phyloP scores from a whole-genome alignment of 495 filamentous ascomycete genomes.

The Neurospora tetrasperma region DNA sequence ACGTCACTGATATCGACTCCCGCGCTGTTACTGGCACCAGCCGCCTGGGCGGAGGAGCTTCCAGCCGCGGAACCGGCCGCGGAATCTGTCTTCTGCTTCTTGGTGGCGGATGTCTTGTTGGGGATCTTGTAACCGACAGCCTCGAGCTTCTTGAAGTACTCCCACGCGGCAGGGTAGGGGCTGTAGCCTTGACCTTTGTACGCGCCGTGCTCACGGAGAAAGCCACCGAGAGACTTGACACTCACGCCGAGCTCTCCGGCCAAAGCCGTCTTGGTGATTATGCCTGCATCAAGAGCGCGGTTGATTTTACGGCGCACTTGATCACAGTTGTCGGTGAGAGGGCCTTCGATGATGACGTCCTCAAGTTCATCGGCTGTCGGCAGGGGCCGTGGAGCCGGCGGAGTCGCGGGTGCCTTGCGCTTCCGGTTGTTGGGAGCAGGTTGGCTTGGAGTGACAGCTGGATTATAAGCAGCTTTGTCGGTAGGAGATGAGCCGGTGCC shows the following conservation, averaged over 20 bases:
- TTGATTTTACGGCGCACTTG: conserved; percentile 36
- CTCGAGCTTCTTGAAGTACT: conserved; percentile 28
- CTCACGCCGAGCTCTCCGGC: conserved; percentile 28
- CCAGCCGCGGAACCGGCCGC: conserved; percentile 2
- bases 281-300: conserved; percentile 30
- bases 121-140: conserved; percentile 20
- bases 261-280: conserved; percentile 40
- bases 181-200: conserved; percentile 19
- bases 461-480: not conserved
- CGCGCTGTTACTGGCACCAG: conserved; percentile 3
- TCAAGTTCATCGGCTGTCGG: conserved; percentile 8
- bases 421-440: conserved; percentile 17
- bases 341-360: conserved; percentile 12
- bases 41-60: not conserved
- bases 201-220: conserved; percentile 27
- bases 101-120: conserved; percentile 3
- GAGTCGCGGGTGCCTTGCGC: conserved; percentile 21
- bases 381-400: conserved; percentile 11
- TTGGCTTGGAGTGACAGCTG: not conserved
- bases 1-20: conserved; percentile 26
- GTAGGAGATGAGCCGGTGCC: not conserved
- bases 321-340: conserved; percentile 23
- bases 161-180: conserved; percentile 22
- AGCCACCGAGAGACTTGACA: conserved; percentile 22
- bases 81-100: conserved; percentile 20